Evolutionary conservation across 495 filamentous ascomycete genomes (phyloP), one percentile per base, ranked within the genome.

Genomic region (Penicillium paradoxum): DNA sequence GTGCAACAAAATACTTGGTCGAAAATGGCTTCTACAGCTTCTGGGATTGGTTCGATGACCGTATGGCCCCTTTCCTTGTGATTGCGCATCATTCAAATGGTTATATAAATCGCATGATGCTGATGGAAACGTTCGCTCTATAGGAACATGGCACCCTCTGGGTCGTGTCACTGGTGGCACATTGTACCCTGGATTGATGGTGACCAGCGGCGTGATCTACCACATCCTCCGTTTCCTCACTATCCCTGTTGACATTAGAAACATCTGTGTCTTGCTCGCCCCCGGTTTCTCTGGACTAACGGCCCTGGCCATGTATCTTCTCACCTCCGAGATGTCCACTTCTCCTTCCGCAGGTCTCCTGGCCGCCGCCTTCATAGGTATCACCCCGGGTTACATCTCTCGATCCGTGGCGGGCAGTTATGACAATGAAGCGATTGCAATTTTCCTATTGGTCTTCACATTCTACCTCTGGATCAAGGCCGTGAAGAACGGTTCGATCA

Each of bases 1-100:
- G 95, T 63, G 95, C 95, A 56, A 97, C 95, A 43, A 97, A 97
- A 74, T 97, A 99, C 61, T 81, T 99, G 43, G 87, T 97, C 49
- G 80, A 93, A 62, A 79, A 99, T 81, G 95, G 95, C 53, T 97
- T 99, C 74, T 95, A 96, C 70, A 89, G 86, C 69, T 99, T 99
- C 68, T 99, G 95, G 95, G 92, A 99, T 73, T 99, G 95, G 95
- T 99, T 99, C 66, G 95, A 99, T 75, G 95, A 99, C 79, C 86
- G 93, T 88, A 80, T 42, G 83, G 72, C 52, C 53, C 39, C 27
- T 39, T 45, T 36, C 22, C 9, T 10, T 10, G 25, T 10, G 43
- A 54, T 54, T 53, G 47, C 64, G 45, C 27, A 47, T 51, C 39
- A 6, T 45, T 18, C 29, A 39, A 10, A 9, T 38, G 18, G 15